A percentile compares a stretch with the other conserved stretches of the same genome.
Evolutionary conservation across 345 rosid species (phyloP).

Genomic region (Triadica sebifera): DNA sequence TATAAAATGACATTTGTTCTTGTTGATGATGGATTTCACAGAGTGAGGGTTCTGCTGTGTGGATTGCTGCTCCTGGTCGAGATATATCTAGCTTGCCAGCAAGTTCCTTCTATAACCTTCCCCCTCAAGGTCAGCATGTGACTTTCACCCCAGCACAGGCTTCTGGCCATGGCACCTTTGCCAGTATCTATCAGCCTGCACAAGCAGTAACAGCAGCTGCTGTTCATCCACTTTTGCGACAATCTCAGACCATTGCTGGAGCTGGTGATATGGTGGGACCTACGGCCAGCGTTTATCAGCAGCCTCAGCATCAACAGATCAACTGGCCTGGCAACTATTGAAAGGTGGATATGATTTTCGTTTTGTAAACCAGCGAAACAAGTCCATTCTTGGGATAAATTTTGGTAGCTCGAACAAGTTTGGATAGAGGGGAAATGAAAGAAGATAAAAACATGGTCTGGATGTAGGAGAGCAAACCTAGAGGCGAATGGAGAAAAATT

Average conservation of each 20-base stretch:
- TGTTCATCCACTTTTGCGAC: constrained; percentile 73
- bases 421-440: constrained; percentile 30
- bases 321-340: constrained; percentile 89
- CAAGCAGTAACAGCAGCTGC: constrained; percentile 67
- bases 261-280: constrained; percentile 71
- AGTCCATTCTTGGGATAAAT: constrained; percentile 37
- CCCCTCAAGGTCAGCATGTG: constrained; percentile 83
- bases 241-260: constrained; percentile 69
- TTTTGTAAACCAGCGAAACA: constrained; percentile 35
- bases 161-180: constrained; percentile 61
- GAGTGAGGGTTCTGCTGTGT: constrained; percentile 83
- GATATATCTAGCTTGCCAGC: constrained; percentile 66
- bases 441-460: constrained; percentile 32
- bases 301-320: constrained; percentile 83
- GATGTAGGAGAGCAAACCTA: constrained; percentile 33
- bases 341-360: constrained; percentile 36
- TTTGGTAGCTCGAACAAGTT: constrained; percentile 43
- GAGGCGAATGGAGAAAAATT: constrained; percentile 23
- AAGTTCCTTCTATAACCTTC: constrained; percentile 75
- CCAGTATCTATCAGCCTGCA: constrained; percentile 69
- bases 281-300: constrained; percentile 73
- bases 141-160: constrained; percentile 70
- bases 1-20: not conserved
- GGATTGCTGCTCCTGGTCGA: constrained; percentile 79
- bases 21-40: constrained; percentile 38